Evolutionary conservation across 768 basidiomycete species (phyloP), one percentile per base, ranked within the genome.

Genomic region (Holtermannia corniformis): DNA sequence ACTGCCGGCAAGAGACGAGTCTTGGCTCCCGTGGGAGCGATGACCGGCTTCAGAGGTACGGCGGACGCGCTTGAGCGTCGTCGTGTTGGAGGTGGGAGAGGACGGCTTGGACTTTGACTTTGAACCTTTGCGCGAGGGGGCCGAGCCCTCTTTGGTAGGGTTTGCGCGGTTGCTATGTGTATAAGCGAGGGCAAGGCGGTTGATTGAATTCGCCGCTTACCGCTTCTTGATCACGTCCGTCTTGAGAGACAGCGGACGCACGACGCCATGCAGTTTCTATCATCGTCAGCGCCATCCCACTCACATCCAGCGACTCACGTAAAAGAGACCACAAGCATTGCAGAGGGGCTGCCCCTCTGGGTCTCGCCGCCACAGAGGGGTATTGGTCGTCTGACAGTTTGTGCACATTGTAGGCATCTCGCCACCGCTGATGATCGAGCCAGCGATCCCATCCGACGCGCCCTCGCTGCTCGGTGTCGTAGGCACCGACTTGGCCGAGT

Each of bases 191-290:
- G 25, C 12, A 12, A 12, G 48, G 22, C 11, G 20, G 27, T 24
- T 14, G 47, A 24, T 5, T 24, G 27, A n/a, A 48, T 24, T 5
- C 10, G 20, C 32, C 25, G 47, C 70, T 55, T 24, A 71, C 66
- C 71, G 58, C 77, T 95, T 96, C 82, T 96, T 95, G 74, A 93
- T 95, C 44, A 92, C 85, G 70, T 96, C 89, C 41, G 92, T 96
- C 79, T 95, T 95, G 56, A 97, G 79, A 37, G 90, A 92, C 58
- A 93, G 76, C 5, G 93, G 93, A 50, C 93, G 81, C 4, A 91
- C 87, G 47, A 96, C 91, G 44, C 90, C 90, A 65, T 97, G 93
- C 37, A 97, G 76, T 82, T 96, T 96, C 87, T 92, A 61, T 28
- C 52, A 32, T 14, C 20, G 26, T 44, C 51, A 49, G 32, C 45